These are phyloP conservation scores for Psilocybe cubensis DNA, from an alignment of 768 basidiomycete genomes.

Conservation along the genomic window DNA sequence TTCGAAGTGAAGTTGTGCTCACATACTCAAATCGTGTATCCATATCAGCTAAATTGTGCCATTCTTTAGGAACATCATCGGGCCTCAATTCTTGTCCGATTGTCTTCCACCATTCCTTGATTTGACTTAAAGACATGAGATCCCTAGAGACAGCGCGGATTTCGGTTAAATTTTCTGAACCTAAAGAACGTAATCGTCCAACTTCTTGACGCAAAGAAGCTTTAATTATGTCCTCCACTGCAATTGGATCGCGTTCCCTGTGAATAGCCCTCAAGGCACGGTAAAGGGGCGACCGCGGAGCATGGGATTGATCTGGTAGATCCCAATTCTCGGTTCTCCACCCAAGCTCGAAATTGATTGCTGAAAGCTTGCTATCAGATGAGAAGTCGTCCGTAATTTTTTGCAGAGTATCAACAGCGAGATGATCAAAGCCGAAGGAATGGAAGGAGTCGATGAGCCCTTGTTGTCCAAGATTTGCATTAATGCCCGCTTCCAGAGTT, in stretches of 20 bases:
- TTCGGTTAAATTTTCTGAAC: slow-evolving; percentile 80
- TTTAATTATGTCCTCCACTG: slow-evolving; percentile 54
- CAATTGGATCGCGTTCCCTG: slow-evolving; percentile 64
- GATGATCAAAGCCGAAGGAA: slow-evolving; percentile 85
- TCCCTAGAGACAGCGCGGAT: slow-evolving; percentile 70
- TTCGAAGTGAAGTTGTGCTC: slow-evolving; percentile 48
- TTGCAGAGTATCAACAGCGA: slow-evolving; percentile 76
- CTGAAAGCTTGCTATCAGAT: slow-evolving; percentile 34
- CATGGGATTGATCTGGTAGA: slow-evolving; percentile 65
- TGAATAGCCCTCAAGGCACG: slow-evolving; percentile 80
- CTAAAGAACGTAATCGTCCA: slow-evolving; percentile 61
- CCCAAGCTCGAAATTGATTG: slow-evolving; percentile 77
- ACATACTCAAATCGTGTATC: slow-evolving; percentile 71
- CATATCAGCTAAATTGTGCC: slow-evolving; percentile 49
- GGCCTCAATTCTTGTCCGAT: slow-evolving; percentile 36
- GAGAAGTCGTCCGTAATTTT: slow-evolving; percentile 32
- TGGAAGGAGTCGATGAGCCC: slow-evolving; percentile 84
- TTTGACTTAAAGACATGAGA: slow-evolving; percentile 82
- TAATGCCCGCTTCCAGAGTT: slow-evolving; percentile 64
- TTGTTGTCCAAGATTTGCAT: slow-evolving; percentile 46
- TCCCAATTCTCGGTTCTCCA: slow-evolving; percentile 98
- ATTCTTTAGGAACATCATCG: slow-evolving; percentile 34
- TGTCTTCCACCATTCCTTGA: slow-evolving; percentile 61
- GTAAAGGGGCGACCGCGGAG: slow-evolving; percentile 68
- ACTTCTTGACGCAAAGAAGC: slow-evolving; percentile 62